phyloP scores from a whole-genome alignment of 345 rosid genomes.

The Trapa bicornis region DNA sequence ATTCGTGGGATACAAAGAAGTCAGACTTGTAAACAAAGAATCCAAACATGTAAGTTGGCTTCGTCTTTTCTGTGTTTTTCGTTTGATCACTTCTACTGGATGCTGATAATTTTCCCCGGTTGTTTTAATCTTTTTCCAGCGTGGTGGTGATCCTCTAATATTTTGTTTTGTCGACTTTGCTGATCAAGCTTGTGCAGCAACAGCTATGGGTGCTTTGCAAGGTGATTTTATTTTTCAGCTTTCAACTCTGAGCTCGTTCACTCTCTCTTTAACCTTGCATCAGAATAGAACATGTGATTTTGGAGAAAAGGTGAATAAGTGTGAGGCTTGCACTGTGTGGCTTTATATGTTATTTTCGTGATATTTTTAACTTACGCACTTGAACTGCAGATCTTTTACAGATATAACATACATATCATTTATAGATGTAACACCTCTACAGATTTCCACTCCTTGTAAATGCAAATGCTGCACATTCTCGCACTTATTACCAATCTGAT shows the following conservation, averaged over 20 bases:
- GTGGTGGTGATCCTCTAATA: constrained; percentile 68
- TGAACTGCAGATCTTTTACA: no score
- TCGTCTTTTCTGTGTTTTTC: not conserved
- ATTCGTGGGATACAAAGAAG: constrained; percentile 75
- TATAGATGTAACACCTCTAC: no score
- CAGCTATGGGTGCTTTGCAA: constrained; percentile 84
- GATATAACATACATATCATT: no score
- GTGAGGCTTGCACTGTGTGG: no score
- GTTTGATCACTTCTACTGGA: not conserved
- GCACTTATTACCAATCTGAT: not conserved
- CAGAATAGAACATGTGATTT: constrained; percentile 1
- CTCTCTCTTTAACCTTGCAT: not conserved
- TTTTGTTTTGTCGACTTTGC: constrained; percentile 84
- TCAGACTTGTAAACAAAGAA: constrained; percentile 68
- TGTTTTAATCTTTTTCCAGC: constrained; percentile 26
- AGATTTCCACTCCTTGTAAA: no score
- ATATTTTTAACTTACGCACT: no score
- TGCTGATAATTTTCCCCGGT: not conserved
- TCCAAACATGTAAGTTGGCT: constrained; percentile 46
- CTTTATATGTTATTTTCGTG: no score
- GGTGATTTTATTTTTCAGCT: constrained; percentile 22
- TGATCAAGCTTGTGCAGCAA: constrained; percentile 79
- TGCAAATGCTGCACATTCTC: no score
- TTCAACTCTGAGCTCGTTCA: not conserved
- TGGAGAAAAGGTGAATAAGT: not conserved